A percentile compares a stretch with the other conserved stretches of the same genome.
phyloP scores from a whole-genome alignment of 1,284 basidiomycete species.

The Malassezia psittaci region DNA sequence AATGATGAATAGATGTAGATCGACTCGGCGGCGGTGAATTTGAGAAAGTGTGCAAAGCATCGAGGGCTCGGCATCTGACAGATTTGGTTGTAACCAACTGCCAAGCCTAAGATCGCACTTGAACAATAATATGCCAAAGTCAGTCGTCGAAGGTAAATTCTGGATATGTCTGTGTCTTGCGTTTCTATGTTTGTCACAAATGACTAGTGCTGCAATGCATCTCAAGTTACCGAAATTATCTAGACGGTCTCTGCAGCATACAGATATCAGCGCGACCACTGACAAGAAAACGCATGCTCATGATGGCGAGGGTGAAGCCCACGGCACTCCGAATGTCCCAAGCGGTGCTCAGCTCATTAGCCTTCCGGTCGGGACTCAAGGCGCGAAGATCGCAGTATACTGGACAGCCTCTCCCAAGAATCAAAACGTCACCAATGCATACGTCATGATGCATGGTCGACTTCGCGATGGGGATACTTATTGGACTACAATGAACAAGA shows the following conservation, averaged over 20 bases:
- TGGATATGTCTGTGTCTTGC: not conserved
- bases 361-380: conserved; percentile 19
- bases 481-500: conserved; percentile 34
- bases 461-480: conserved; percentile 35
- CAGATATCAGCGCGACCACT: conserved; percentile 1
- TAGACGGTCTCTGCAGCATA: not conserved
- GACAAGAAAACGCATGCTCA: not conserved
- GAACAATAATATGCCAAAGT: no score
- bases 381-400: conserved; percentile 26
- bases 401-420: conserved; percentile 24
- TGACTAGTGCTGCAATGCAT: not conserved
- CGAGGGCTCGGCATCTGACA: no score
- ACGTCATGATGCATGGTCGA: conserved; percentile 43
- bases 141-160: no score
- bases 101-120: no score
- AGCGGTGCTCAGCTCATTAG: conserved; percentile 24
- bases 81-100: no score
- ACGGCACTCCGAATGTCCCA: conserved; percentile 22
- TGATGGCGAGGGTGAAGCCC: conserved; percentile 16
- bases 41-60: no score
- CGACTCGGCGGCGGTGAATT: no score
- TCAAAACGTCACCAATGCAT: conserved; percentile 25
- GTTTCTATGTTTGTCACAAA: not conserved
- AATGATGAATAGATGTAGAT: no score
- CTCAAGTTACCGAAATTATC: not conserved